phyloP scores from a whole-genome alignment of 2,329 filamentous ascomycete species.

The Calonectria pseudoturangicola region DNA sequence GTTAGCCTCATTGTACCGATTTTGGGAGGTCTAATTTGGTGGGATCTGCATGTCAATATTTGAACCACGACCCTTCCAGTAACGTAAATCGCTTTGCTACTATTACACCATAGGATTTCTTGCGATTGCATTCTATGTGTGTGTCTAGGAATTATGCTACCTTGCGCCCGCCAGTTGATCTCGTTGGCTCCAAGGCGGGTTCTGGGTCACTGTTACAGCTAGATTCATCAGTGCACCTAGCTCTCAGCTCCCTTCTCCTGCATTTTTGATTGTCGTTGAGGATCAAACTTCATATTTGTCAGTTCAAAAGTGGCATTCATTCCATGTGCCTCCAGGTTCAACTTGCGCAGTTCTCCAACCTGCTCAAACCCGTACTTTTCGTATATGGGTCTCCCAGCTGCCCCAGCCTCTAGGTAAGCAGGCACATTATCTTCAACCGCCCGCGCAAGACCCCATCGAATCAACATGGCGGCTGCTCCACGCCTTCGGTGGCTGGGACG shows the following conservation, averaged over 20 bases:
- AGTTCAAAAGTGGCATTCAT: constrained; percentile 8
- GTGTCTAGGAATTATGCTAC: too few relatives aligned
- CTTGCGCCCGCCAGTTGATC: too few relatives aligned
- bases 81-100: too few relatives aligned
- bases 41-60: too few relatives aligned
- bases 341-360: constrained; percentile 1
- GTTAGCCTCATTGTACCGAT: too few relatives aligned
- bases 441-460: neutral
- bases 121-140: too few relatives aligned
- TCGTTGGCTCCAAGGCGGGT: too few relatives aligned
- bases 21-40: too few relatives aligned
- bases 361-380: constrained; percentile 2
- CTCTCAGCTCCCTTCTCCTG: neutral
- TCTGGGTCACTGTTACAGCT: too few relatives aligned
- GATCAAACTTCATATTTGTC: constrained; percentile 8
- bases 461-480: constrained; percentile 10
- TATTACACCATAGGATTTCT: too few relatives aligned
- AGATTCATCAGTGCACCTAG: neutral
- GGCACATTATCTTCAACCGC: neutral
- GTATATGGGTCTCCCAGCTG: neutral
- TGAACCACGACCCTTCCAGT: too few relatives aligned
- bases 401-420: constrained; percentile 1
- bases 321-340: neutral
- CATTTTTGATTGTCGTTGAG: neutral
- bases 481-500: neutral